A percentile compares a stretch with the other conserved stretches of the same genome.
Evolutionary conservation across 139 green algal species (phyloP).

Genomic region (Auxenochlorella pyrenoidosa): DNA sequence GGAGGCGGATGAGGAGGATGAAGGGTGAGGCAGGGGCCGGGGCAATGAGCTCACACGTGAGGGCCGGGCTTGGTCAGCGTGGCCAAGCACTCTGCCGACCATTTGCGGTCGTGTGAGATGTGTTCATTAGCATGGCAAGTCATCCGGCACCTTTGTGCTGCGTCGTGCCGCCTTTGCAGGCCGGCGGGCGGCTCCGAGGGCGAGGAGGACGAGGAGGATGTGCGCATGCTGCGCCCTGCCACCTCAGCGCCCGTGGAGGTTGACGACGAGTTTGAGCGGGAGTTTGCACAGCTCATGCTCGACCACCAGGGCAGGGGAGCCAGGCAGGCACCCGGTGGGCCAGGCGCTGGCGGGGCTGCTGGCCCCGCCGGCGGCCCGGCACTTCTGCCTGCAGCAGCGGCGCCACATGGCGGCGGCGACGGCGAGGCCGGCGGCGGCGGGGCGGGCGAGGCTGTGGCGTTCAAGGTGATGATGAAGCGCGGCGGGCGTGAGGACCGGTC

Average conservation of each 20-base stretch:
- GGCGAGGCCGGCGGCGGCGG: not conserved
- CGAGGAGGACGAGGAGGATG: constrained; percentile 48
- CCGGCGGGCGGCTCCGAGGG: constrained; percentile 32
- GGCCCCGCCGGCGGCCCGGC: not conserved
- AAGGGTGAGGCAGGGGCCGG: constrained; percentile 19
- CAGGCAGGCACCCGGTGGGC: not conserved
- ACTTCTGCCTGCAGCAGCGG: not conserved
- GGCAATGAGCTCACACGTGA: no score
- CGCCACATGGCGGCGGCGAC: not conserved
- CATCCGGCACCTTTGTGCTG: no score
- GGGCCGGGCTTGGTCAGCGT: no score
- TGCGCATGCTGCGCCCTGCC: constrained; percentile 40
- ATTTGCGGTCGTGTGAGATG: no score
- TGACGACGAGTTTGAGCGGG: constrained; percentile 82
- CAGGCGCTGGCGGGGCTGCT: constrained; percentile 43
- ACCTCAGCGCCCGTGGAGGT: constrained; percentile 25
- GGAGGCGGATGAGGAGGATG: constrained; percentile 52
- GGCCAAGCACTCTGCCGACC: no score
- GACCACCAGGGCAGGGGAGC: constrained; percentile 28
- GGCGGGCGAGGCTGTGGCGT: constrained; percentile 10
- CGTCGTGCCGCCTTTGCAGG: not conserved
- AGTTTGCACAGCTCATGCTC: constrained; percentile 65
- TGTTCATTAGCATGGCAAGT: no score
- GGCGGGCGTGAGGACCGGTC: constrained; percentile 50
- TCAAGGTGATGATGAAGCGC: constrained; percentile 56